These are phyloP conservation scores for Rhizoclosmatium globosum DNA, from an alignment of 192 early-diverging fungal species.

Conservation along the genomic window DNA sequence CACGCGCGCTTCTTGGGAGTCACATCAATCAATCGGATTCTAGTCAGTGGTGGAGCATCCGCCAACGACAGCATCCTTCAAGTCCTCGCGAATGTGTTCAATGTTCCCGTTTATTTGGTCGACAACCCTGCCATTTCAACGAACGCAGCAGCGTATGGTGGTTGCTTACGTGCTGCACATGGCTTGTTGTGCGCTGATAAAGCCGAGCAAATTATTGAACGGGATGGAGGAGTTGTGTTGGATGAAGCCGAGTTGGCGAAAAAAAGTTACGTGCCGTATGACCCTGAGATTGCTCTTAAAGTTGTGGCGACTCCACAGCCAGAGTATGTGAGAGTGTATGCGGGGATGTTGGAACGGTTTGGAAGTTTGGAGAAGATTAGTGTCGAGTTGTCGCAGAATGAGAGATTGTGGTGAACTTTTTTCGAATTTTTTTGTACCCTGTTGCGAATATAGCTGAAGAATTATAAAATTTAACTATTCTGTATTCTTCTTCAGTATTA, in stretches of 20 bases:
- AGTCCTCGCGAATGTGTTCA: slow-evolving; percentile 77
- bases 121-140: slow-evolving; percentile 23
- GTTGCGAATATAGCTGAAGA: no score
- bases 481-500: no score
- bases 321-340: background rate
- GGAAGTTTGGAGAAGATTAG: background rate
- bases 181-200: slow-evolving; percentile 1
- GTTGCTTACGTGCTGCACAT: slow-evolving; percentile 60
- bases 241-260: no score
- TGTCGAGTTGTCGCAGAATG: background rate
- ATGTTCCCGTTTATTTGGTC: slow-evolving; percentile 63
- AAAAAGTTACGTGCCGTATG: background rate
- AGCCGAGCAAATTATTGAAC: background rate
- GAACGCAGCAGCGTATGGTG: slow-evolving; percentile 70
- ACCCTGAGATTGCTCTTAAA: background rate
- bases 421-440: background rate
- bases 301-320: background rate
- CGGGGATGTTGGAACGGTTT: slow-evolving; percentile 1
- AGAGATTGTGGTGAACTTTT: background rate
- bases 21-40: slow-evolving; percentile 49
- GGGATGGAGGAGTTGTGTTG: background rate
- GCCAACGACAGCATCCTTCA: slow-evolving; percentile 65
- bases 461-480: no score
- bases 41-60: slow-evolving; percentile 81
- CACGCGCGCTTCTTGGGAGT: slow-evolving; percentile 26